A percentile compares a stretch with the other conserved stretches of the same genome.
Evolutionary conservation across 2,329 filamentous ascomycete genomes (phyloP).

Genomic region (Zelopaecilomyces penicillatus): DNA sequence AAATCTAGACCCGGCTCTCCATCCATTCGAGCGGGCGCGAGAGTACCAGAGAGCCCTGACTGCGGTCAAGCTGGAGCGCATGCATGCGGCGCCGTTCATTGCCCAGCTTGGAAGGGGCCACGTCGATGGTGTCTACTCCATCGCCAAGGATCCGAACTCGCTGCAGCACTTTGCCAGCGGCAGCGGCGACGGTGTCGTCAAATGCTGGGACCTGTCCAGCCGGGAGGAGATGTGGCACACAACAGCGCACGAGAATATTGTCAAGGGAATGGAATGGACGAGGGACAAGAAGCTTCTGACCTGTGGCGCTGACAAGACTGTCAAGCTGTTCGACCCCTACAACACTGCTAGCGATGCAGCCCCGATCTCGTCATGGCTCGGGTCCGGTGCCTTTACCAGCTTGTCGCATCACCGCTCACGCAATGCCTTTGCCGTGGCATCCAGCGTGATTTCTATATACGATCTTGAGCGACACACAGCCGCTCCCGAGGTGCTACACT

Average conservation of each 20-base stretch:
- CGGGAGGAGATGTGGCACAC: conserved; percentile 67
- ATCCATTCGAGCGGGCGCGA: conserved; percentile 83
- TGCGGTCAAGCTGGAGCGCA: conserved; percentile 86
- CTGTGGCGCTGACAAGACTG: conserved; percentile 74
- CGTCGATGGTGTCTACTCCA: conserved; percentile 75
- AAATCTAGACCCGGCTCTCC: conserved; percentile 74
- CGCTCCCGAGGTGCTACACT: conserved; percentile 72
- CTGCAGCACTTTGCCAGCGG: conserved; percentile 71
- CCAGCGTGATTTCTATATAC: conserved; percentile 75
- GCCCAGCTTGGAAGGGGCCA: conserved; percentile 83
- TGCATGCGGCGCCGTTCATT: conserved; percentile 71
- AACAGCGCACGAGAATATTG: conserved; percentile 84
- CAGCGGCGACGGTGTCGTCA: conserved; percentile 86
- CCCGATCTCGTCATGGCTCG: conserved; percentile 80
- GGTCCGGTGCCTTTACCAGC: conserved; percentile 71
- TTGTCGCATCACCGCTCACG: conserved; percentile 74
- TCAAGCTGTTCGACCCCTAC: conserved; percentile 91
- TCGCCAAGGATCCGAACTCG: conserved; percentile 71
- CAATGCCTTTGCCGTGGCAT: conserved; percentile 72
- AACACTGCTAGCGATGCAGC: conserved; percentile 57
- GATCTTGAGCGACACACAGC: conserved; percentile 75
- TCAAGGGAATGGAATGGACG: conserved; percentile 88
- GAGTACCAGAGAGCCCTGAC: conserved; percentile 56
- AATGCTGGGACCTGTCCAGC: conserved; percentile 75
- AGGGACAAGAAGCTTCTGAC: conserved; percentile 76